Evolutionary conservation across 352 stramenopile species (phyloP).

Genomic region (Phytophthora constricta): DNA sequence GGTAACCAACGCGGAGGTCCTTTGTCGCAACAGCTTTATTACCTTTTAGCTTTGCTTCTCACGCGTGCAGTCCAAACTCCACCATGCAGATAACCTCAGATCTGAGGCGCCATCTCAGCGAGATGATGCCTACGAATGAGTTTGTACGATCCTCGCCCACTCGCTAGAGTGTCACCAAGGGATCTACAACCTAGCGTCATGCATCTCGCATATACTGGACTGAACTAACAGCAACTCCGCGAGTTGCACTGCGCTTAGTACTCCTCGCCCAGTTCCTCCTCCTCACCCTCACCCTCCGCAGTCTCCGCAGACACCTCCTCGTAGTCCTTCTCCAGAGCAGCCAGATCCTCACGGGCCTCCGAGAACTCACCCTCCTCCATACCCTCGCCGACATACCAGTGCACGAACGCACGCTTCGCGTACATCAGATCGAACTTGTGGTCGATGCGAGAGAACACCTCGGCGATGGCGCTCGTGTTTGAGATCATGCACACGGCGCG

Average conservation of each 20-base stretch:
- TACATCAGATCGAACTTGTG: slow-evolving; percentile 6
- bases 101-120: background rate
- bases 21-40: too few species aligned
- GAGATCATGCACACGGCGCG: slow-evolving; percentile 97
- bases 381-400: slow-evolving; percentile 3
- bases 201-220: background rate
- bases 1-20: too few species aligned
- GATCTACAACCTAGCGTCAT: background rate
- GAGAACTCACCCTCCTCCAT: slow-evolving; percentile 4
- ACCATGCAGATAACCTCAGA: background rate
- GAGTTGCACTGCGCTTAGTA: slow-evolving; percentile 73
- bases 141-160: slow-evolving; percentile 9
- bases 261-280: slow-evolving; percentile 92
- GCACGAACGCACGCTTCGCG: slow-evolving; percentile 1
- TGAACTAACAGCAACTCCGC: background rate
- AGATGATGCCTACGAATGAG: slow-evolving; percentile 2
- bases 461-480: slow-evolving; percentile 97
- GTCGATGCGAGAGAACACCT: slow-evolving; percentile 63
- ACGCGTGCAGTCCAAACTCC: too few species aligned
- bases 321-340: slow-evolving; percentile 90
- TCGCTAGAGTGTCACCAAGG: too few species aligned
- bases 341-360: slow-evolving; percentile 2
- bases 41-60: too few species aligned
- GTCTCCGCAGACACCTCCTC: slow-evolving; percentile 98
- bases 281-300: slow-evolving; percentile 95